phyloP scores from a whole-genome alignment of 1,284 basidiomycete species.

The Ustilago esculenta region DNA sequence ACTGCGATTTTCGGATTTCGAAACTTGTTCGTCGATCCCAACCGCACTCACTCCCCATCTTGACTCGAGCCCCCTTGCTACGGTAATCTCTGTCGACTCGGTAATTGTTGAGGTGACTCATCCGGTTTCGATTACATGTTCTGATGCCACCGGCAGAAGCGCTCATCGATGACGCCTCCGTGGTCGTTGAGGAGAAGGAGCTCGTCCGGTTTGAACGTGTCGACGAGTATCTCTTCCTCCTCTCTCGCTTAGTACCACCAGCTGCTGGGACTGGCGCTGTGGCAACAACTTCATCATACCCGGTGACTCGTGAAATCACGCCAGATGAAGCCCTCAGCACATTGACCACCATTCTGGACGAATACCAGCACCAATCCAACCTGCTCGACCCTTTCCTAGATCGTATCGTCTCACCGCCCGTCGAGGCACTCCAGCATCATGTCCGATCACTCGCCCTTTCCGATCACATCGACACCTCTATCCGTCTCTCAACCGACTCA shows the following conservation, averaged over 20 bases:
- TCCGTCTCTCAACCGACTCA: neutral
- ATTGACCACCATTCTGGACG: conserved; percentile 71
- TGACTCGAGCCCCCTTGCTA: too few species aligned
- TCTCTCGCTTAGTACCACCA: conserved; percentile 13
- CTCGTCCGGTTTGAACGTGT: conserved; percentile 48
- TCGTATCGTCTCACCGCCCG: conserved; percentile 79
- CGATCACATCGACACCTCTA: neutral
- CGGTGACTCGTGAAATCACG: neutral
- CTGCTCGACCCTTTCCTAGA: conserved; percentile 96
- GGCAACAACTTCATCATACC: neutral
- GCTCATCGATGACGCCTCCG: conserved; percentile 10
- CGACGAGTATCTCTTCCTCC: conserved; percentile 42
- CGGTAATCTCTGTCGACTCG: too few species aligned
- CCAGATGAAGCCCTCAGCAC: conserved; percentile 12
- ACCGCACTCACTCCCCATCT: too few species aligned
- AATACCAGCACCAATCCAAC: conserved; percentile 87
- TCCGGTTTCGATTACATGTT: neutral
- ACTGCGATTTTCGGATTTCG: too few species aligned
- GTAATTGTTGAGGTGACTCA: neutral
- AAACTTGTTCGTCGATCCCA: too few species aligned
- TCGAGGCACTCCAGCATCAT: conserved; percentile 67
- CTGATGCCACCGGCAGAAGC: conserved; percentile 9
- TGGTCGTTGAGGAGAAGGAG: conserved; percentile 42
- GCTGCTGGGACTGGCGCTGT: neutral
- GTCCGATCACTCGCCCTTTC: conserved; percentile 13